These are phyloP conservation scores for Macaranga tanarius DNA, from an alignment of 441 rosid genomes.

Conservation along the genomic window DNA sequence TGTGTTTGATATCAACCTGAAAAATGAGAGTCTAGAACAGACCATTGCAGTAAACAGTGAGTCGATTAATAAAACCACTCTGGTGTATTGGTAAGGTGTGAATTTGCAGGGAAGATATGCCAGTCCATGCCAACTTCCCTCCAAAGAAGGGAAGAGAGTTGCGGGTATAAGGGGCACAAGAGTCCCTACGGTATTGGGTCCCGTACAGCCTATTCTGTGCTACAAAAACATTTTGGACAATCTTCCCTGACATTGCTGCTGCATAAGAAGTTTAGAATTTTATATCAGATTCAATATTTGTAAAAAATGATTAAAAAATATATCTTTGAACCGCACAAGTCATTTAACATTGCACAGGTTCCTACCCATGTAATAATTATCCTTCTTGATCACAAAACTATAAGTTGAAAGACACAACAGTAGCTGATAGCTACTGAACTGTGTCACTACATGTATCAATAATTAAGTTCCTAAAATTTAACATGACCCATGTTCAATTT, in stretches of 20 bases:
- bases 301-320: neutral
- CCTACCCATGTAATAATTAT: too few species aligned
- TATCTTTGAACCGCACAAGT: too few species aligned
- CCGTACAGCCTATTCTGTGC: slow-evolving; percentile 71
- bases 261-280: slow-evolving; percentile 51
- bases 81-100: slow-evolving; percentile 50
- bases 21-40: slow-evolving; percentile 79
- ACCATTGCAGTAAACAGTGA: slow-evolving; percentile 80
- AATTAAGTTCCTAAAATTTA: too few species aligned
- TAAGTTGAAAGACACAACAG: too few species aligned
- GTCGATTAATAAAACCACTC: slow-evolving; percentile 57
- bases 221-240: slow-evolving; percentile 75
- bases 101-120: slow-evolving; percentile 70
- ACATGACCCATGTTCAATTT: too few species aligned
- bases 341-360: too few species aligned
- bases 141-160: slow-evolving; percentile 63
- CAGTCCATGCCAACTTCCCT: slow-evolving; percentile 81
- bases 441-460: too few species aligned
- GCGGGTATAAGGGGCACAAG: slow-evolving; percentile 53
- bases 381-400: too few species aligned
- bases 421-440: too few species aligned
- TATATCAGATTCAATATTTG: slow-evolving; percentile 33
- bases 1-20: slow-evolving; percentile 44
- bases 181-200: slow-evolving; percentile 57
- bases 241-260: slow-evolving; percentile 82